Evolutionary conservation across 208 protist species (phyloP), one percentile per base, ranked within the genome.

Genomic region (Wallacemonas sp.): DNA sequence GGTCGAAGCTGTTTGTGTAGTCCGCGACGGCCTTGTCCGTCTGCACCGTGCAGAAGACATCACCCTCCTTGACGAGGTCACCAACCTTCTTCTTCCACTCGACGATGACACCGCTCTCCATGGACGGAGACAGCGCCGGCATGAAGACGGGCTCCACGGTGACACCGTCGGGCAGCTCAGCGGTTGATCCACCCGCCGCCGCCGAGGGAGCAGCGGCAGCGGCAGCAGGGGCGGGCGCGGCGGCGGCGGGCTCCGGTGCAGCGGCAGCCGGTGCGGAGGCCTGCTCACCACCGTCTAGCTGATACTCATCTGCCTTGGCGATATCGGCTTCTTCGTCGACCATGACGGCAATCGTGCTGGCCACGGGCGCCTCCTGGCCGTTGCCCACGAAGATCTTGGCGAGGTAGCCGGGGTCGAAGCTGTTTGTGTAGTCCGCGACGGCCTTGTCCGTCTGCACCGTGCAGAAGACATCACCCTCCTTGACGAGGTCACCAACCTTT

Each of bases 11-110:
- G 65, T 91, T 88, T 45, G 98, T 97, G 73, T 97, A 98, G 76
- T 98, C 97, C 65, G 98, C 91, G 0, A 97, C 96, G 13, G 98
- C 97, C 87, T 99, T 99, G 83, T 99, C 98, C 5, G 98, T 99
- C 85, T 99, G 95, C 30, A 98, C 85, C 24, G 93, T 85, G 68
- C 83, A 92, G 71, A 98, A 82, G 26, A 97, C 81, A n/a, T 98
- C 96, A 39, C 93, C 95, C 54, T 93, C 81, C 41, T 91, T 87
- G 38, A 99, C 83, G 5, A 86, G 37, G 21, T 99, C 95, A 30
- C 98, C 97, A 22, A 92, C 78, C 65, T 94, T 94, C 72, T 93
- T 93, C 78, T 91, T 93, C 92, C 92, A 97, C 64, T 93, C 81
- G 3, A 89, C 86, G 42, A 97, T 80, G 2, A 71, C 85, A 44